Conservation (phyloP, 1,284 basidiomycete species). For the Sanghuangporus weigelae region DNA sequence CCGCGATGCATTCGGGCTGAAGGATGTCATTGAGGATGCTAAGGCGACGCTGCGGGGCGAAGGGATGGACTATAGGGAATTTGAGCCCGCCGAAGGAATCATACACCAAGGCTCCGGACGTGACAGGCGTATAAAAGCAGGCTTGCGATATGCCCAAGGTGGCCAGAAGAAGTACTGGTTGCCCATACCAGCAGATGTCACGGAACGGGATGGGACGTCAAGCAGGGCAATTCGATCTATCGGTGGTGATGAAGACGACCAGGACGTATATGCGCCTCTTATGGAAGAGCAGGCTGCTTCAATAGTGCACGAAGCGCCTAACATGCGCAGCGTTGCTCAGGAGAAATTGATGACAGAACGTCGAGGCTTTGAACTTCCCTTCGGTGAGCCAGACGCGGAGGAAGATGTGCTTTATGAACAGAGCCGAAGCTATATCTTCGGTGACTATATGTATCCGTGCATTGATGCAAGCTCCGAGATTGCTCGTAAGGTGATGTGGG, state of each 20-base stretch:
- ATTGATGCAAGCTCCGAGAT: constrained; percentile 80
- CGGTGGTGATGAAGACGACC: constrained; percentile 44
- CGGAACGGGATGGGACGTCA: constrained; percentile 31
- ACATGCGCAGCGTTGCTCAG: constrained; percentile 38
- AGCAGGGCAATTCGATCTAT: constrained; percentile 26
- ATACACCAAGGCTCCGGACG: constrained; percentile 85
- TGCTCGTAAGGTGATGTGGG: constrained; percentile 62
- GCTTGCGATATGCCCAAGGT: constrained; percentile 85
- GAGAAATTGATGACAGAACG: constrained; percentile 35
- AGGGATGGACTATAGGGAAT: constrained; percentile 92
- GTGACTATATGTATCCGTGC: constrained; percentile 89
- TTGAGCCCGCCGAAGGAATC: constrained; percentile 91
- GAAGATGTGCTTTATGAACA: constrained; percentile 71
- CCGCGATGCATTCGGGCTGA: constrained; percentile 80
- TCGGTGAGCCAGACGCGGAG: constrained; percentile 53
- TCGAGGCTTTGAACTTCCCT: constrained; percentile 62
- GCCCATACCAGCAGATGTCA: constrained; percentile 55
- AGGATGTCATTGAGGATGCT: constrained; percentile 86
- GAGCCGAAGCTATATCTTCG: constrained; percentile 75
- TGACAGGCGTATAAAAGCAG: constrained; percentile 80
- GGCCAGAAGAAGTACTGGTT: constrained; percentile 91
- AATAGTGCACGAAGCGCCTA: constrained; percentile 61
- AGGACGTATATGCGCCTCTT: constrained; percentile 75
- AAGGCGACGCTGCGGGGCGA: constrained; percentile 81
- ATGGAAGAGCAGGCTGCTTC: constrained; percentile 60